Conservation (phyloP, 1,284 basidiomycete species). For the Malassezia pachydermatis region DNA sequence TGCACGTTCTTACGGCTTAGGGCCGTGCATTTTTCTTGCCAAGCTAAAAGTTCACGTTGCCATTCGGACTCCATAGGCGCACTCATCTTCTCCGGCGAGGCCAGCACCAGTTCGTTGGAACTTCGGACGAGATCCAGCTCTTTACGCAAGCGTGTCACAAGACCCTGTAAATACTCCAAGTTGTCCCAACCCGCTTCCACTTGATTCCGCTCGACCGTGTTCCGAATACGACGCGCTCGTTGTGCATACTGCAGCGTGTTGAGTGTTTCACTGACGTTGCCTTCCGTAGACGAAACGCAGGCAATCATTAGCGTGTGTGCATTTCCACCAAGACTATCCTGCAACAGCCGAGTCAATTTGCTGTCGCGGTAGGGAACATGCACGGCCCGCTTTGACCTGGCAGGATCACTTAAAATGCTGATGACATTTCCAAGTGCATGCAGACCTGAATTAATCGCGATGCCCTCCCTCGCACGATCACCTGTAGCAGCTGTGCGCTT, state of each 20-base stretch:
- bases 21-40: slow-evolving; percentile 70
- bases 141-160: slow-evolving; percentile 57
- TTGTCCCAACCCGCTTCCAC: slow-evolving; percentile 98
- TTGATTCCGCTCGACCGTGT: slow-evolving; percentile 79
- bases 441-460: slow-evolving; percentile 77
- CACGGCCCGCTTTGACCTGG: slow-evolving; percentile 51
- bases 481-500: slow-evolving; percentile 57
- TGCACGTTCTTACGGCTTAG: slow-evolving; percentile 72
- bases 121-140: slow-evolving; percentile 58
- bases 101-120: slow-evolving; percentile 14
- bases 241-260: slow-evolving; percentile 98
- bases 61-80: slow-evolving; percentile 4
- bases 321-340: slow-evolving; percentile 97
- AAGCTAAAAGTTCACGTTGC: slow-evolving; percentile 60
- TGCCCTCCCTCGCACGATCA: slow-evolving; percentile 87
- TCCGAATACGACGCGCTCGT: slow-evolving; percentile 93
- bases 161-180: slow-evolving; percentile 76
- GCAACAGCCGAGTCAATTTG: slow-evolving; percentile 80
- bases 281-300: slow-evolving; percentile 89
- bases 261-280: slow-evolving; percentile 85
- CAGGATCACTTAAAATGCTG: slow-evolving; percentile 89
- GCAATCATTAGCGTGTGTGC: slow-evolving; percentile 98
- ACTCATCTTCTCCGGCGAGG: background rate
- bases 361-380: slow-evolving; percentile 96
- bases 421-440: slow-evolving; percentile 96